A percentile compares a stretch with the other conserved stretches of the same genome.
phyloP scores from a whole-genome alignment of 2,329 filamentous ascomycete genomes.

The Clonostachys rosea region DNA sequence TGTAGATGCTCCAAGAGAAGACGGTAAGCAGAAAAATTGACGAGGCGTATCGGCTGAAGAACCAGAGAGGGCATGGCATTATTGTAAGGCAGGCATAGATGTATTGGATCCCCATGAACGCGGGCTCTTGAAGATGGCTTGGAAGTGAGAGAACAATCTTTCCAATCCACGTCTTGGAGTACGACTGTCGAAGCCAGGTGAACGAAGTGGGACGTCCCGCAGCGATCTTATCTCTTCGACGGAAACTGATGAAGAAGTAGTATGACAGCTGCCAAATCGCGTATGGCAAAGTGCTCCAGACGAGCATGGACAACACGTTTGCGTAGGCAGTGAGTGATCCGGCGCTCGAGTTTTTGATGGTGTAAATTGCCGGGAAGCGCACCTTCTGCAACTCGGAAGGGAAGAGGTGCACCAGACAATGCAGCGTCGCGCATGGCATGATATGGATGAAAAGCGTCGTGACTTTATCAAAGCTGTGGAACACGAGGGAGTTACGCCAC shows the following conservation, averaged over 20 bases:
- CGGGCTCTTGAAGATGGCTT: constrained; percentile 70
- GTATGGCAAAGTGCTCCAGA: constrained; percentile 93
- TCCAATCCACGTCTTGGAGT: constrained; percentile 85
- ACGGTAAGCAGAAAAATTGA: constrained; percentile 71
- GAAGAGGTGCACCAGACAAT: constrained; percentile 85
- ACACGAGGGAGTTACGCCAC: constrained; percentile 98
- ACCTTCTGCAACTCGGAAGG: constrained; percentile 57
- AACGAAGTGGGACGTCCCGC: constrained; percentile 94
- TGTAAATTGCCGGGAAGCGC: constrained; percentile 81
- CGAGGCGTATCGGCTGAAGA: constrained; percentile 80
- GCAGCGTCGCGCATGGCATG: constrained; percentile 92
- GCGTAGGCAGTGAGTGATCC: constrained; percentile 78
- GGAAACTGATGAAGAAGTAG: constrained; percentile 92
- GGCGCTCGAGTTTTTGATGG: constrained; percentile 65
- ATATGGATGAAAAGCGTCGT: constrained; percentile 99
- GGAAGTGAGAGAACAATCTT: constrained; percentile 79
- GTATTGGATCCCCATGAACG: constrained; percentile 97
- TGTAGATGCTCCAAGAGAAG: constrained; percentile 95
- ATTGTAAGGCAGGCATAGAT: constrained; percentile 86
- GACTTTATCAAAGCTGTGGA: constrained; percentile 97
- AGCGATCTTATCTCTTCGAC: constrained; percentile 91
- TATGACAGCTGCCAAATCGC: constrained; percentile 89
- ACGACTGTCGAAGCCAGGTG: constrained; percentile 92
- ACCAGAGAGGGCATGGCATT: constrained; percentile 92
- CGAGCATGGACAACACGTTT: constrained; percentile 75